A percentile compares a stretch with the other conserved stretches of the same genome.
These are phyloP conservation scores for Hypoxylon fuscum DNA, from an alignment of 495 filamentous ascomycete genomes.

Conservation along the genomic window DNA sequence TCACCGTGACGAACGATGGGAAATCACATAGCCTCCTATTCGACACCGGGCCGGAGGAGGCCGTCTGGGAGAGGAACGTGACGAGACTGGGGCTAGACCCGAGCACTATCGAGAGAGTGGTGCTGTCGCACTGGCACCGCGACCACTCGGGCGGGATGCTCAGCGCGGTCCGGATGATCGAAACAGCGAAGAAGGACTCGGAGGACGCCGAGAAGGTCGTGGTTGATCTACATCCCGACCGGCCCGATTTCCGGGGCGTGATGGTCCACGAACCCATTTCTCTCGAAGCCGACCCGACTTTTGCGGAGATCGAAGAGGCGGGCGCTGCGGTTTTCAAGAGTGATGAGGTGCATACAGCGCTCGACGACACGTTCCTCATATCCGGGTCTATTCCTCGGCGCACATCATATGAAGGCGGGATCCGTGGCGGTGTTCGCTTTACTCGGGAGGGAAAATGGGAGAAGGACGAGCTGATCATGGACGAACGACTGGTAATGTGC, in stretches of 20 bases:
- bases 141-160: slow-evolving; percentile 66
- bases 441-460: slow-evolving; percentile 59
- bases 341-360: slow-evolving; percentile 58
- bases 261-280: slow-evolving; percentile 56
- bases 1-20: slow-evolving; percentile 63
- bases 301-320: slow-evolving; percentile 58
- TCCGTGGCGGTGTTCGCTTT: slow-evolving; percentile 59
- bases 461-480: slow-evolving; percentile 62
- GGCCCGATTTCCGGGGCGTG: slow-evolving; percentile 65
- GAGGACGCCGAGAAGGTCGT: slow-evolving; percentile 43
- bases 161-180: slow-evolving; percentile 54
- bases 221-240: slow-evolving; percentile 64
- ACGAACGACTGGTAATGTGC: slow-evolving; percentile 68
- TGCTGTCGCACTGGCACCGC: slow-evolving; percentile 68
- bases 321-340: slow-evolving; percentile 59
- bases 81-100: slow-evolving; percentile 59
- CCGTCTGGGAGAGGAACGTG: slow-evolving; percentile 65
- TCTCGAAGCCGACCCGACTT: slow-evolving; percentile 66
- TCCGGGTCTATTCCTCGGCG: slow-evolving; percentile 66
- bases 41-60: slow-evolving; percentile 67
- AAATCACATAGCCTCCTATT: slow-evolving; percentile 65
- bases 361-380: slow-evolving; percentile 65
- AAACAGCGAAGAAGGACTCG: slow-evolving; percentile 51
- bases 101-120: slow-evolving; percentile 46
- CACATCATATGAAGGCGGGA: slow-evolving; percentile 63